These are phyloP conservation scores for Leishmania lainsoni DNA, from an alignment of 208 protist genomes.

Conservation along the genomic window DNA sequence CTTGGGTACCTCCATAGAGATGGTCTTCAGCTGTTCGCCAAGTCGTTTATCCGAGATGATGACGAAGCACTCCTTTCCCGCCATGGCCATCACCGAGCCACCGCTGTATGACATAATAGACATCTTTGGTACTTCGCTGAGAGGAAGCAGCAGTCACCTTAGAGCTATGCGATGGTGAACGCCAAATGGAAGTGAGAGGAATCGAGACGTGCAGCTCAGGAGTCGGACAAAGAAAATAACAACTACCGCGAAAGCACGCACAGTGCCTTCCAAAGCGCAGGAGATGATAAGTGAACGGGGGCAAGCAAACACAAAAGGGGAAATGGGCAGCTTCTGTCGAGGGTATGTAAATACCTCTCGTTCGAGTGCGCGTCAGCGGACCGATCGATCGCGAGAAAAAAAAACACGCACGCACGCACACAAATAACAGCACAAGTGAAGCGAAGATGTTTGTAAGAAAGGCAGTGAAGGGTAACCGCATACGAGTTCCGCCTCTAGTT, in stretches of 20 bases:
- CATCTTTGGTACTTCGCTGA: conserved; percentile 44
- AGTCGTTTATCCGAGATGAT: conserved; percentile 97
- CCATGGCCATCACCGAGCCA: conserved; percentile 97
- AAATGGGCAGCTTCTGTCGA: background rate
- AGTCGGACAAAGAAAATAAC: background rate
- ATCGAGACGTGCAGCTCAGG: background rate
- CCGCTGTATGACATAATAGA: conserved; percentile 97
- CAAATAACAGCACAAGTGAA: background rate
- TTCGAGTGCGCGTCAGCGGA: background rate
- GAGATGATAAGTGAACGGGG: background rate
- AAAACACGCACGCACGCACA: background rate
- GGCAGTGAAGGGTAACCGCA: background rate
- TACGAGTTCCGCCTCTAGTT: background rate
- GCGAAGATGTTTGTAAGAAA: background rate
- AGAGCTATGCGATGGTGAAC: conserved; percentile 2
- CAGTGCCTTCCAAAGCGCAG: background rate
- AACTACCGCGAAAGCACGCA: background rate
- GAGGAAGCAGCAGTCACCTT: background rate
- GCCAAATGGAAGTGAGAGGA: background rate
- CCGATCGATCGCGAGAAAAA: background rate
- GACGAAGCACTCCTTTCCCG: conserved; percentile 98
- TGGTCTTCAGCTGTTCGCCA: conserved; percentile 96
- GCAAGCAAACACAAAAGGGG: background rate
- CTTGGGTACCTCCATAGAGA: conserved; percentile 96
- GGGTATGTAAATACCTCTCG: background rate